Conservation (phyloP, 2,329 filamentous ascomycete species). For the Aspergillus glaucus region DNA sequence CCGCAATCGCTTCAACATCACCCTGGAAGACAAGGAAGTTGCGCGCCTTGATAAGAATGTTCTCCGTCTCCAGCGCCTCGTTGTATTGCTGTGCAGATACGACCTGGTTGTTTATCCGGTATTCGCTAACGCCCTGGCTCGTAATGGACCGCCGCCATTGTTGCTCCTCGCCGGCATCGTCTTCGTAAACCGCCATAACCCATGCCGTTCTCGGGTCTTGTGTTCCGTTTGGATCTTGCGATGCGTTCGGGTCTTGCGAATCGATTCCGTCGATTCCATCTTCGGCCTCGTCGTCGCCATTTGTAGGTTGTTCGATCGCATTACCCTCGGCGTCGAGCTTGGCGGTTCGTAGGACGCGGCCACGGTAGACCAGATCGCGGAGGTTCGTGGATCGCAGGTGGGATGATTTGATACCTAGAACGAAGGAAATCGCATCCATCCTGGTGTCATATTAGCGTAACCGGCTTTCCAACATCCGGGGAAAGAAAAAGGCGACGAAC, state of each 20-base stretch:
- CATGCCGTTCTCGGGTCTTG: slow-evolving; percentile 89
- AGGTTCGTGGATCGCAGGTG: slow-evolving; percentile 90
- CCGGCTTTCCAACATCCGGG: neutral
- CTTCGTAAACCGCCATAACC: slow-evolving; percentile 99
- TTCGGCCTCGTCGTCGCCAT: slow-evolving; percentile 55
- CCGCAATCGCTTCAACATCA: slow-evolving; percentile 93
- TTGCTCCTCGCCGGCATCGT: slow-evolving; percentile 91
- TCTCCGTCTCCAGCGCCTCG: slow-evolving; percentile 81
- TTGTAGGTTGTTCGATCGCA: slow-evolving; percentile 56
- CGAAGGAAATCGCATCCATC: slow-evolving; percentile 99
- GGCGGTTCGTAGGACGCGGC: slow-evolving; percentile 82
- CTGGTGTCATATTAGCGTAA: slow-evolving; percentile 42
- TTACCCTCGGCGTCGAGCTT: slow-evolving; percentile 85
- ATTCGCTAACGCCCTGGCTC: slow-evolving; percentile 80
- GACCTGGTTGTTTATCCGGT: slow-evolving; percentile 87
- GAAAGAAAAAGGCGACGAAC: slow-evolving; percentile 46
- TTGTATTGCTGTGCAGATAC: slow-evolving; percentile 93
- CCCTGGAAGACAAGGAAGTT: slow-evolving; percentile 99
- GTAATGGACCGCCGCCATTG: slow-evolving; percentile 96
- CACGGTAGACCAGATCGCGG: slow-evolving; percentile 91
- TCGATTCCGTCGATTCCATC: slow-evolving; percentile 53
- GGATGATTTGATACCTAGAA: slow-evolving; percentile 97
- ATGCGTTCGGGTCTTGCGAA: slow-evolving; percentile 50
- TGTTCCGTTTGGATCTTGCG: slow-evolving; percentile 49
- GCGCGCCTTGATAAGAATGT: slow-evolving; percentile 94